Conservation (phyloP, 176 grass and related monocot species). For the Thinopyrum elongatum region DNA sequence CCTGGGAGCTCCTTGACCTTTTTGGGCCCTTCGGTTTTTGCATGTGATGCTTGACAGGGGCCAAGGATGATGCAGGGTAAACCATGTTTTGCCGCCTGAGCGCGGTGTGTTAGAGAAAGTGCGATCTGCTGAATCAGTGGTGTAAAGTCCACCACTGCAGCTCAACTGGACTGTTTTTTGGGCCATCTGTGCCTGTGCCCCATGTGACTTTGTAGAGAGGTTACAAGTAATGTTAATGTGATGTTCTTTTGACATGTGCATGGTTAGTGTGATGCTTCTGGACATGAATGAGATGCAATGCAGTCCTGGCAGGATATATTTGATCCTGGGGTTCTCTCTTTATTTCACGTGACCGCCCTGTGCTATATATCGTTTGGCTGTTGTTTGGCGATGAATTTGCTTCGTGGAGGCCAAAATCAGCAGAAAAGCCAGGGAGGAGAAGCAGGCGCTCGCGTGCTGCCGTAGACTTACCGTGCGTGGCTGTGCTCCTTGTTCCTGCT, state of each 20-base stretch:
- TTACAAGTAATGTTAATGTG: background rate
- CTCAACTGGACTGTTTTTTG: background rate
- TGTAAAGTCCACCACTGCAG: conserved; percentile 1
- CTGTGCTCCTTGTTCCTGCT: too few species aligned
- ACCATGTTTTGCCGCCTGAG: background rate
- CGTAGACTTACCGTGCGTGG: too few species aligned
- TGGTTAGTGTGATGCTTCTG: background rate
- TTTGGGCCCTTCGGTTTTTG: conserved; percentile 51
- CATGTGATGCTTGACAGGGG: conserved; percentile 62
- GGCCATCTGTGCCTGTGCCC: background rate
- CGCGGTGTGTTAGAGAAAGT: background rate
- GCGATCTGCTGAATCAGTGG: background rate
- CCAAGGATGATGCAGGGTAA: conserved; percentile 8
- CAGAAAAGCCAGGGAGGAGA: too few species aligned
- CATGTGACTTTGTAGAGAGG: conserved; percentile 11
- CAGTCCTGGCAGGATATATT: background rate
- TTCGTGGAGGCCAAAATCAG: background rate
- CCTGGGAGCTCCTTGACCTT: conserved; percentile 19
- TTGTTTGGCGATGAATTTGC: background rate
- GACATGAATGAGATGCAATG: background rate
- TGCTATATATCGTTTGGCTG: background rate
- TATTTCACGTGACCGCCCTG: background rate
- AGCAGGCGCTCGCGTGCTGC: too few species aligned
- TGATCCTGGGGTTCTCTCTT: too few species aligned
- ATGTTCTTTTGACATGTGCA: background rate